Evolutionary conservation across 1,139 yeast species (phyloP).

Genomic region (Zygoascus hellenicus): DNA sequence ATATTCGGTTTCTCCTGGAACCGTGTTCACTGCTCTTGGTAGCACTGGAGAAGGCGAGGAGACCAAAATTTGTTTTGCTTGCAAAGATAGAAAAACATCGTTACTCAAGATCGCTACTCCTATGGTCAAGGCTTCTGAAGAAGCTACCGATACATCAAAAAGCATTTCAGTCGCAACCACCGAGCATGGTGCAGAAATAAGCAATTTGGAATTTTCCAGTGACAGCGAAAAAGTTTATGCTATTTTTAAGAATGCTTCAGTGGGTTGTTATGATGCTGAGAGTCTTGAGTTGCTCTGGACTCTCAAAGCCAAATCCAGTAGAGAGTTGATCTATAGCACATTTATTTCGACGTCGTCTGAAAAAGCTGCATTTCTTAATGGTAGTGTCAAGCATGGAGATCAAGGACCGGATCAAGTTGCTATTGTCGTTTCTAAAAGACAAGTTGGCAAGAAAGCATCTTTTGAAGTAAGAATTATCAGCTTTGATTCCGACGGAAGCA

Average conservation of each 20-base stretch:
- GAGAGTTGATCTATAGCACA: conserved; percentile 17
- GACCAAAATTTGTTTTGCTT: conserved; percentile 23
- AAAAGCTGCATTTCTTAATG: neutral
- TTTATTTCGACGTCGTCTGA: conserved; percentile 15
- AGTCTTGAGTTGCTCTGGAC: conserved; percentile 17
- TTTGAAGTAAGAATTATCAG: conserved; percentile 21
- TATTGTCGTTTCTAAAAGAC: conserved; percentile 20
- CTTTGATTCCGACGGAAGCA: conserved; percentile 16
- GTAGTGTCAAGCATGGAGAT: conserved; percentile 14
- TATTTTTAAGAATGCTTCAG: conserved; percentile 19
- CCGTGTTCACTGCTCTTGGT: conserved; percentile 36
- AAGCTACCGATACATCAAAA: conserved; percentile 6
- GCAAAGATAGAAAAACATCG: conserved; percentile 27
- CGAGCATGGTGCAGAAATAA: conserved; percentile 12
- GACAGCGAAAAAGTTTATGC: conserved; percentile 17
- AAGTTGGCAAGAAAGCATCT: conserved; percentile 18
- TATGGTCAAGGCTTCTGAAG: conserved; percentile 14
- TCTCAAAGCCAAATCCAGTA: conserved; percentile 18
- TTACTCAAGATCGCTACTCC: conserved; percentile 17
- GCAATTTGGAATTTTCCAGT: conserved; percentile 15
- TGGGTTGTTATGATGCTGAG: conserved; percentile 16
- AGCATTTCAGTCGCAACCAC: conserved; percentile 12
- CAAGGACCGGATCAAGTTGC: conserved; percentile 23
- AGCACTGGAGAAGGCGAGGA: conserved; percentile 15
- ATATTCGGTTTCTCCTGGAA: conserved; percentile 60